Percentiles rank a stretch among this genome's conserved stretches.
Evolutionary conservation across 805 yeast species (phyloP).

Genomic region (Kuraishia piskuri): DNA sequence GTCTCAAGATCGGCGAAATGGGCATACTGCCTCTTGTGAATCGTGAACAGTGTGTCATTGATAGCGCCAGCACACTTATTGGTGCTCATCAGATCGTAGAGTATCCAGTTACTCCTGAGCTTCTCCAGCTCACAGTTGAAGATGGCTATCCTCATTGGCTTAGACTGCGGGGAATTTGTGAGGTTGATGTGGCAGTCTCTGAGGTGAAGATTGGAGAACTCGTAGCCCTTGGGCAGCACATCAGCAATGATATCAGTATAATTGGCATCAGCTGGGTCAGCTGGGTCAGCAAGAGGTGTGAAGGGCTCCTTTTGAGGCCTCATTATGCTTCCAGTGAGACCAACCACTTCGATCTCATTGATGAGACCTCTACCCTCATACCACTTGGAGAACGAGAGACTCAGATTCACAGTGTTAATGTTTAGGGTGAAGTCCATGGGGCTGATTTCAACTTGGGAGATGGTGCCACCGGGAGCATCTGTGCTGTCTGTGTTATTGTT

Average conservation of each 20-base stretch:
- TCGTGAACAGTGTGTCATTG: conserved; percentile 66
- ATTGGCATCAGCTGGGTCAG: conserved; percentile 1
- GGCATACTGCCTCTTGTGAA: conserved; percentile 65
- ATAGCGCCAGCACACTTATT: conserved; percentile 65
- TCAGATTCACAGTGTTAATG: conserved; percentile 33
- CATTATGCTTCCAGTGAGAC: conserved; percentile 30
- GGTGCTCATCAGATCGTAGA: conserved; percentile 64
- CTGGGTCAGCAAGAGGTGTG: conserved; percentile 6
- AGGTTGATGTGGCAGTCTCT: conserved; percentile 38
- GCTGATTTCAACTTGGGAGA: neutral
- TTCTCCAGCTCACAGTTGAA: conserved; percentile 61
- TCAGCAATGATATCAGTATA: conserved; percentile 9
- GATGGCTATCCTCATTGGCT: conserved; percentile 41
- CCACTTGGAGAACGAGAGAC: conserved; percentile 46
- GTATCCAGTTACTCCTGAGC: conserved; percentile 46
- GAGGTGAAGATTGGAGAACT: conserved; percentile 33
- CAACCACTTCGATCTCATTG: conserved; percentile 37
- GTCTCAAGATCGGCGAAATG: conserved; percentile 27
- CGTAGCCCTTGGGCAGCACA: conserved; percentile 24
- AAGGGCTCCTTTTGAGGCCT: conserved; percentile 3
- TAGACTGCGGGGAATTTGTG: conserved; percentile 5
- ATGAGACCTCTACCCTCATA: conserved; percentile 45
- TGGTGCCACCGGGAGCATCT: neutral
- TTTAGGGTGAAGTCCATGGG: conserved; percentile 22
- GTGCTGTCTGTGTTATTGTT: neutral